These are phyloP conservation scores for Lolium multiflorum DNA, from an alignment of 176 grass and related monocot species.

Conservation along the genomic window DNA sequence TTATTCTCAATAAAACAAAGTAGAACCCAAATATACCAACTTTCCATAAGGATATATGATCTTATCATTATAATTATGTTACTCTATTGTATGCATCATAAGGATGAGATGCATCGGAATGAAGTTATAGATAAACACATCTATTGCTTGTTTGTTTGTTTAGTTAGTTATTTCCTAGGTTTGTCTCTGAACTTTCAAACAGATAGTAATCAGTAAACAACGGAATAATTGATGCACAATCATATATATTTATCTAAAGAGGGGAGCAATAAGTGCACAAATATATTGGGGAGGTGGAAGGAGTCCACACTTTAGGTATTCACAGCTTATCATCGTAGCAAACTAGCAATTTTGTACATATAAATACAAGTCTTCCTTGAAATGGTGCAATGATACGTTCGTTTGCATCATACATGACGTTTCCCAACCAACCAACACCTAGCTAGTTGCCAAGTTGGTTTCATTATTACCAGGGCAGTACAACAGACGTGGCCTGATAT, in stretches of 20 bases:
- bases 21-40: too few relatives aligned
- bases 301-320: not conserved
- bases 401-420: not conserved
- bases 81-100: too few relatives aligned
- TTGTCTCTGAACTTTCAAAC: not conserved
- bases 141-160: not conserved
- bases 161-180: not conserved
- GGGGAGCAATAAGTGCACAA: constrained; percentile 5
- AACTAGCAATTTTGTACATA: not conserved
- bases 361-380: not conserved
- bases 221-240: not conserved
- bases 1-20: too few relatives aligned
- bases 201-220: not conserved
- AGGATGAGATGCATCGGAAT: too few relatives aligned
- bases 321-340: too few relatives aligned
- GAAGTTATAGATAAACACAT: not conserved
- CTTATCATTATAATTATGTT: too few relatives aligned
- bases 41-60: too few relatives aligned
- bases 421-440: not conserved
- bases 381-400: not conserved
- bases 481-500: not conserved
- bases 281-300: not conserved
- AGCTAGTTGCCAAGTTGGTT: not conserved
- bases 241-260: not conserved
- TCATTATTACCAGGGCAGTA: not conserved